Conservation (phyloP, 2,329 filamentous ascomycete genomes). For the Clonostachys rosea region DNA sequence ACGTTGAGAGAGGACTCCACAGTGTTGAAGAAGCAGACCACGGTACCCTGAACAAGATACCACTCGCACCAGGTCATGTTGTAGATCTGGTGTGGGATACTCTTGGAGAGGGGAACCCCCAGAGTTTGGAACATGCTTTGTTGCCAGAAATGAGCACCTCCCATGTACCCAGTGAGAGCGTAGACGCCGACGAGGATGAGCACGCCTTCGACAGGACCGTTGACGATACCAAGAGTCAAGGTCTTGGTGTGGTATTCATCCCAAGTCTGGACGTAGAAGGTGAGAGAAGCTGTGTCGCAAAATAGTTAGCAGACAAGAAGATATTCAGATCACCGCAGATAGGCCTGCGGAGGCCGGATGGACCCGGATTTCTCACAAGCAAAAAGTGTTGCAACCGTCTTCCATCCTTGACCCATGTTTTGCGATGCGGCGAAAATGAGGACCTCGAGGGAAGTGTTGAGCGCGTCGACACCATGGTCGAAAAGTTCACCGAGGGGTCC, state of each 20-base stretch:
- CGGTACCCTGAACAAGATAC: slow-evolving; percentile 81
- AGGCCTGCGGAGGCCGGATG: slow-evolving; percentile 4
- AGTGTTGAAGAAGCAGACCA: slow-evolving; percentile 84
- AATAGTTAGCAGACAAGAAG: neutral
- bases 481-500: slow-evolving; percentile 94
- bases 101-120: slow-evolving; percentile 56
- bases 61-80: slow-evolving; percentile 83
- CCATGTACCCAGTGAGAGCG: slow-evolving; percentile 75
- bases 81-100: slow-evolving; percentile 67
- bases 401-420: slow-evolving; percentile 91
- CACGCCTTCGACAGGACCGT: slow-evolving; percentile 92
- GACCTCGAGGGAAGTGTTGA: slow-evolving; percentile 92
- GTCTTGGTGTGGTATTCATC: slow-evolving; percentile 99
- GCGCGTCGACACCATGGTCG: slow-evolving; percentile 93
- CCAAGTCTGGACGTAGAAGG: slow-evolving; percentile 99
- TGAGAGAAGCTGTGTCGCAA: slow-evolving; percentile 62
- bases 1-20: slow-evolving; percentile 77
- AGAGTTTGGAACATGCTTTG: slow-evolving; percentile 70
- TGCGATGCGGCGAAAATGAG: slow-evolving; percentile 88
- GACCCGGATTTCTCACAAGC: slow-evolving; percentile 52
- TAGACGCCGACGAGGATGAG: slow-evolving; percentile 80
- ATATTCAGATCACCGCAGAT: too few species aligned
- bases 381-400: slow-evolving; percentile 78
- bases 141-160: slow-evolving; percentile 91
- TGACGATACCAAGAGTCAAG: slow-evolving; percentile 85